Conservation (phyloP, 2,329 filamentous ascomycete species). For the Diaporthe citrichinensis region DNA sequence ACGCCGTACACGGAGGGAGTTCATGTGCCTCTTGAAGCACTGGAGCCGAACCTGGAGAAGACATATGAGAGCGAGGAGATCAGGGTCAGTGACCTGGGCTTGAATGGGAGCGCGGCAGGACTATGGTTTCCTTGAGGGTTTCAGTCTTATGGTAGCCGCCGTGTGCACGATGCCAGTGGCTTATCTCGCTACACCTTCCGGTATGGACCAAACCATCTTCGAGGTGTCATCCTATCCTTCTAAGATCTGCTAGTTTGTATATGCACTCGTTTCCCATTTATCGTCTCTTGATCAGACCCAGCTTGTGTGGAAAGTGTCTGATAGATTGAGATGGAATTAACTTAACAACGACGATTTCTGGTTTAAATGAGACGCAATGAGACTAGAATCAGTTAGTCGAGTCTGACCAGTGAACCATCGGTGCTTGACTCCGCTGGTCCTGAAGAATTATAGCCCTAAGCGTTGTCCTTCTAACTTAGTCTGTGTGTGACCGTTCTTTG, state of each 20-base stretch:
- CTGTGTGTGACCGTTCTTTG: too few species aligned
- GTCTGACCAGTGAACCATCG: too few species aligned
- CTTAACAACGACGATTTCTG: too few species aligned
- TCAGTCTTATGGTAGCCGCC: not conserved
- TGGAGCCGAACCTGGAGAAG: conserved; percentile 39
- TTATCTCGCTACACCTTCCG: not conserved
- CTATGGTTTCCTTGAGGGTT: conserved; percentile 34
- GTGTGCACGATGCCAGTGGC: not conserved
- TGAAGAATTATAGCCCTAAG: too few species aligned
- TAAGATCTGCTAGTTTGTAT: not conserved
- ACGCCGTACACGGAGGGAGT: conserved; percentile 42
- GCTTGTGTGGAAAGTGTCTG: not conserved
- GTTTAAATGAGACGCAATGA: too few species aligned
- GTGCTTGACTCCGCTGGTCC: too few species aligned
- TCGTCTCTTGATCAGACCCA: too few species aligned
- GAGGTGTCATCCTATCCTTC: not conserved
- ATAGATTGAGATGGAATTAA: not conserved
- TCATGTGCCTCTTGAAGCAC: conserved; percentile 30
- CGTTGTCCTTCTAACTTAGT: too few species aligned
- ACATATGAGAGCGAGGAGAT: conserved; percentile 40
- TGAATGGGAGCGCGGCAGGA: conserved; percentile 43
- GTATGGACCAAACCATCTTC: not conserved
- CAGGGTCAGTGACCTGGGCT: conserved; percentile 42
- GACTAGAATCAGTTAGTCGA: too few species aligned
- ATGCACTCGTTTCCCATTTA: not conserved